Base-by-base conservation (phyloP, 805 yeast genomes). In the Starmerella scarabaei region DNA sequence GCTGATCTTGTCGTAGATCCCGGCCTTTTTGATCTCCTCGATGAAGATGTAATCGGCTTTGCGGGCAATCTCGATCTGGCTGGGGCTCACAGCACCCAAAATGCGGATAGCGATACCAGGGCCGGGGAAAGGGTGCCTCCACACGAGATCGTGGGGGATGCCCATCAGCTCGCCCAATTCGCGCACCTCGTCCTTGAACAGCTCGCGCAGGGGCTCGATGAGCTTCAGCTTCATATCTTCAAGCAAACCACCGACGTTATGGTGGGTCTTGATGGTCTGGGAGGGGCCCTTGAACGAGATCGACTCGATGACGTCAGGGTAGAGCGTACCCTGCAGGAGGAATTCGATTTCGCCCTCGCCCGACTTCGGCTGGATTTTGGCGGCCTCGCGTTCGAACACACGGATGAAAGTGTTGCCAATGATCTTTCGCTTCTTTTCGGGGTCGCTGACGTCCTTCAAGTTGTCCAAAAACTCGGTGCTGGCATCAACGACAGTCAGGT, bases 101-200 rank as follows among this genome's bases (percentile, higher is more conserved):
- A 91, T 93, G 67, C 99, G 80, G 63, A 91, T 91, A 53, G 96
- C 99, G 60, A 91, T 81, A 69, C 99, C 99, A 62, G 99, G 99
- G 61, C 99, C 99, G 56, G 99, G 99, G 93, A 91, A 91, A 42
- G 99, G 99, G 62, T 91, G 99, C 72, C 99, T 83, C 97, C 97
- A 88, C 52, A 91, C 97, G 54, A 91, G 73, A 55, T 91, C 97
- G 59, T 83, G 91, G 27, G 96, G 93, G 55, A 91, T 88, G 37
- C 94, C 95, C 67, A 91, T 68, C 39, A 91, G 66, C 68, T 84
- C 83, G 66, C 99, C 99, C 53, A 91, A 70, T 55, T 79, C 82
- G 66, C 99, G 84, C 43, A 91, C 99, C 72, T 91, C 99, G 63
- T 91, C 99, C 68, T 91, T 91, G 75, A 91, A 91, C 57, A 91